Base-by-base conservation (phyloP, 2,329 filamentous ascomycete genomes). In the Diaporthe sp. region DNA sequence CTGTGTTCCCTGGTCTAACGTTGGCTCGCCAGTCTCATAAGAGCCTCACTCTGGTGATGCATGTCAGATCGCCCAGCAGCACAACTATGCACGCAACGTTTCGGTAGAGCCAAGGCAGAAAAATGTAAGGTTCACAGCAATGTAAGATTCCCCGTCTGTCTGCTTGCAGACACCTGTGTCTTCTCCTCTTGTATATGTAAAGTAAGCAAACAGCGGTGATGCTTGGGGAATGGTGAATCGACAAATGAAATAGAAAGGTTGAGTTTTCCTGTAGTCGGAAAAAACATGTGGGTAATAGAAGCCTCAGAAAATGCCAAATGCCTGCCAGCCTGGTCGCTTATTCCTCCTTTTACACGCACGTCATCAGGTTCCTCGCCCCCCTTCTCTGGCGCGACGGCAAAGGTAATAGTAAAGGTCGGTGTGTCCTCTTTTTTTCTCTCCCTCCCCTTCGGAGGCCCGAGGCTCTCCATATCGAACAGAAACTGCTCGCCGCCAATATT, bases 171-270 rank as follows among this genome's bases (percentile, higher is more conserved):
- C 78, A 78, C 42, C 55, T 37, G 31, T 73, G 25, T 57, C 63
- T 73, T 47, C 42, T 61, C 49, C 60, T 73, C 63, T 76, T 76
- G 79, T 80, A 79, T 82, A 81, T 83, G 79, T 82, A 82, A 82
- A 82, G 72, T 63, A 75, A 75, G 72, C 75, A 74, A 75, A 75
- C 58, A 61, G 51, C 65, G 74, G 75, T 63, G 60, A 74, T 72
- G 72, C 42, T 74, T 39, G 63, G 72, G 65, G 73, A 71, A 51
- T 63, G 75, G 58, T 68, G 58, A 70, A 67, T 65, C 37, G 75
- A 77, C 75, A 77, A 77, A 77, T 61, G 79, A 81, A 76, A 78
- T 65, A 78, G 78, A 77, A 78, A 76, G 53, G 42, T 72, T 76
- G 47, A 73, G 57, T 65, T 75, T 57, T 61, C 65, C 65, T 55